Conservation (phyloP, 2,329 filamentous ascomycete species). For the Aspergillus sp. region DNA sequence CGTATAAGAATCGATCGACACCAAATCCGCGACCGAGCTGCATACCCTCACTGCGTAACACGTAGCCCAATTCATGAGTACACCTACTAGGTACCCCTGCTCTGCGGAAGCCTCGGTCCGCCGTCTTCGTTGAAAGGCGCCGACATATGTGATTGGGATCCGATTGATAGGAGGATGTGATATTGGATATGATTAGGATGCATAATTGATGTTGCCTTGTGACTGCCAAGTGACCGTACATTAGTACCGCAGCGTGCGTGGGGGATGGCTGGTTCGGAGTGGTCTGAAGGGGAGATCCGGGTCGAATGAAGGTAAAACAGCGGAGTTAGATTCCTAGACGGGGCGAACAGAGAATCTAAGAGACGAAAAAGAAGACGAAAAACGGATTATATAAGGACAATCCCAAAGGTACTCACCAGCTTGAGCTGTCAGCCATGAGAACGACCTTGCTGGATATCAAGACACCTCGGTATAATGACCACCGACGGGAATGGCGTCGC, state of each 20-base stretch:
- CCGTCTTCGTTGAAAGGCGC: no score
- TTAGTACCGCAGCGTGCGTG: no score
- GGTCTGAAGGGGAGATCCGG: background rate
- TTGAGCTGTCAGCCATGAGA: background rate
- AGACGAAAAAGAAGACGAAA: background rate
- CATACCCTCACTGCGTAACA: background rate
- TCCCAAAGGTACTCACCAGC: constrained; percentile 1
- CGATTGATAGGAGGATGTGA: no score
- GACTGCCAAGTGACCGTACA: no score
- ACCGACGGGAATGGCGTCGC: background rate
- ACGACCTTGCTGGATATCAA: background rate
- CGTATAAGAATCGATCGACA: background rate
- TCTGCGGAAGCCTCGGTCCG: no score
- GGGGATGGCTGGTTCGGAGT: no score
- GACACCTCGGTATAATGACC: background rate
- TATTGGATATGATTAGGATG: no score
- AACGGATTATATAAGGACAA: background rate
- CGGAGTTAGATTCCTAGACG: no score
- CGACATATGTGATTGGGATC: no score
- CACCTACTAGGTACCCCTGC: no score
- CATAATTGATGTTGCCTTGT: no score
- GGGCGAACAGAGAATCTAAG: background rate
- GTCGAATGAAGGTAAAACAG: background rate
- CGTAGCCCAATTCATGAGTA: background rate
- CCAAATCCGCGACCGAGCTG: background rate